Evolutionary conservation across 2,329 filamentous ascomycete genomes (phyloP), one percentile per base, ranked within the genome.

Genomic region (Ophiostoma himal-ulmi): DNA sequence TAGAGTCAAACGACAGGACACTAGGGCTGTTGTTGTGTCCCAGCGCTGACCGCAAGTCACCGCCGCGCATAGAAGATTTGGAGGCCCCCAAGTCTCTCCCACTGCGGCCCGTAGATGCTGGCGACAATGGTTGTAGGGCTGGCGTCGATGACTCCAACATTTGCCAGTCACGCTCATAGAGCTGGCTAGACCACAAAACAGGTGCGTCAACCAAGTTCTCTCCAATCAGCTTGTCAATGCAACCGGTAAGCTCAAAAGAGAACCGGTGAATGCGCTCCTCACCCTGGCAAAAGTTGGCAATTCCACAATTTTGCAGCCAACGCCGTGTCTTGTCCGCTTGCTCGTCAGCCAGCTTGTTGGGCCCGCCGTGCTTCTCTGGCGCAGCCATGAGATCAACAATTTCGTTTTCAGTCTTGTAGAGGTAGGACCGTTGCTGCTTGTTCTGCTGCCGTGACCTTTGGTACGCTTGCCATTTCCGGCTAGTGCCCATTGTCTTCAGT

Each of bases 221-320:
- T 37, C 92, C 93, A 39, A 96, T 90, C 8, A 98, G 83, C 77
- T 93, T 93, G 74, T 88, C 90, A 73, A 97, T 90, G 76, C 93
- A 96, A 73, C 88, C 91, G 75, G 94, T 91, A 37, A 98, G 86
- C 78, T 98, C 95, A 74, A 93, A 91, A 77, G 91, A 95, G 78
- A 99, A 95, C 13, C 94, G 89, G 78, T 98, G 95, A 48, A 99
- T 94, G 68, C 95, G 84, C 80, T 99, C 95, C 78, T 99, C 95
- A 6, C 94, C 95, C 75, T 89, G 90, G 80, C 95, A 99, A 75
- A 98, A 94, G 76, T 97, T 97, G 78, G 96, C 93, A 41, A 98
- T 90, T 17, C 89, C 88, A 73, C 89, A 90, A 74, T 91, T 88
- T 67, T 91, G 88, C 69, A 98, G 83, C 93, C 94, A 99, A 70